phyloP scores from a whole-genome alignment of 1,139 yeast genomes.

The Saccharomyces hybrid region DNA sequence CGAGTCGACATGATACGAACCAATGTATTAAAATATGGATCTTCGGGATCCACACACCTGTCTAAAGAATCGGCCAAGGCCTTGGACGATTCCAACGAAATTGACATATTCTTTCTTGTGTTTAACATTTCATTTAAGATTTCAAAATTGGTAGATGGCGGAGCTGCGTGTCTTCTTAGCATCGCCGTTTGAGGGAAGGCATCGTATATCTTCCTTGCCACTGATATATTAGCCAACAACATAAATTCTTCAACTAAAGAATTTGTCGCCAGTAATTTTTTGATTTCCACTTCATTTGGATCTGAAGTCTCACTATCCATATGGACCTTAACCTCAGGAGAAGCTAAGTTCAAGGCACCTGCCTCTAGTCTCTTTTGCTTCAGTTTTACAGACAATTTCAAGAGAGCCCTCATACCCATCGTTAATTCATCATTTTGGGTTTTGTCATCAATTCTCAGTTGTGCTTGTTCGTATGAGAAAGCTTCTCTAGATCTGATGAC shows the following conservation, averaged over 20 bases:
- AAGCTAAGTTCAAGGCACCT: constrained; percentile 93
- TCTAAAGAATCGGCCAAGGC: constrained; percentile 93
- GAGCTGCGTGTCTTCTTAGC: constrained; percentile 94
- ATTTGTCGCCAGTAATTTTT: constrained; percentile 79
- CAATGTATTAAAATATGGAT: constrained; percentile 87
- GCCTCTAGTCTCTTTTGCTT: constrained; percentile 83
- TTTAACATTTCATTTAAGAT: constrained; percentile 79
- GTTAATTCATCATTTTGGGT: constrained; percentile 76
- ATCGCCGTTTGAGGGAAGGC: constrained; percentile 97
- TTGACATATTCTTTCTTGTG: constrained; percentile 69
- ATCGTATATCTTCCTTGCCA: constrained; percentile 84
- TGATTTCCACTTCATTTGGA: constrained; percentile 92
- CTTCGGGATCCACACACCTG: constrained; percentile 70
- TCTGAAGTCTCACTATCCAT: constrained; percentile 97
- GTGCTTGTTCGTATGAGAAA: constrained; percentile 91
- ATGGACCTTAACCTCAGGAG: constrained; percentile 96
- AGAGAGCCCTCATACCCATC: constrained; percentile 75
- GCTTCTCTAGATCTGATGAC: constrained; percentile 90
- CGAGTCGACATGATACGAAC: constrained; percentile 96
- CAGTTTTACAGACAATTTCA: constrained; percentile 69
- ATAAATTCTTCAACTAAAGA: constrained; percentile 96
- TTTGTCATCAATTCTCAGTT: constrained; percentile 78
- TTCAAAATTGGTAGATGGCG: constrained; percentile 92
- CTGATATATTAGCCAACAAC: constrained; percentile 94
- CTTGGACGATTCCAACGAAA: constrained; percentile 78